Evolutionary conservation across 805 yeast genomes (phyloP).

Genomic region (Pachysolen tannophilus): DNA sequence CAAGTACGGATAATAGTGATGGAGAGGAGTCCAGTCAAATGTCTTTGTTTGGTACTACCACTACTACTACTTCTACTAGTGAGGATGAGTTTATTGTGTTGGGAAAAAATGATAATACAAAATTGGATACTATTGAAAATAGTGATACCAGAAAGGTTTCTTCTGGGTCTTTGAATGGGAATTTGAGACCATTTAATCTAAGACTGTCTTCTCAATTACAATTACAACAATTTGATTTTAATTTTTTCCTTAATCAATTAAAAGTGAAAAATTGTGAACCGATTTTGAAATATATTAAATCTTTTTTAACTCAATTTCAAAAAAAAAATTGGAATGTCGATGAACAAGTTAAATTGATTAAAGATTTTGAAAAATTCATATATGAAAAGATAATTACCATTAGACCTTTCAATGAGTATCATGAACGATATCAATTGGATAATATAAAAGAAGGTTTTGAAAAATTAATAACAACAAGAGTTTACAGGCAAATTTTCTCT

Average conservation of each 20-base stretch:
- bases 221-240: conserved; percentile 82
- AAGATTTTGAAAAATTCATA: conserved; percentile 71
- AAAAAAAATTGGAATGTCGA: conserved; percentile 60
- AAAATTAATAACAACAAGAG: conserved; percentile 81
- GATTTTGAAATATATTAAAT: conserved; percentile 73
- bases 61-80: too few species aligned
- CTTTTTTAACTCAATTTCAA: conserved; percentile 73
- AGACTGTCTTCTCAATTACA: too few species aligned
- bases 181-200: too few species aligned
- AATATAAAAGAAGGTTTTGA: conserved; percentile 86
- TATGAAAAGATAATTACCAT: conserved; percentile 32
- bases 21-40: too few species aligned
- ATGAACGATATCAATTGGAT: conserved; percentile 34
- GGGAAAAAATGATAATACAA: too few species aligned
- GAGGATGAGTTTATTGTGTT: too few species aligned
- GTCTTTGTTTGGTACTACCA: too few species aligned
- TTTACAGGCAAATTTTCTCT: conserved; percentile 72
- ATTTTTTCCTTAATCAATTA: conserved; percentile 63
- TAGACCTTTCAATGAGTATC: conserved; percentile 57
- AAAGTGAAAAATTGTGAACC: conserved; percentile 80
- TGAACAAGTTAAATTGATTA: conserved; percentile 72
- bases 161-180: too few species aligned
- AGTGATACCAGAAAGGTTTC: too few species aligned
- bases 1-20: too few species aligned
- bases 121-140: too few species aligned